Percentiles rank a stretch among this genome's conserved stretches.
Evolutionary conservation across 2,329 filamentous ascomycete species (phyloP).

Genomic region (Aspergillus ruber): DNA sequence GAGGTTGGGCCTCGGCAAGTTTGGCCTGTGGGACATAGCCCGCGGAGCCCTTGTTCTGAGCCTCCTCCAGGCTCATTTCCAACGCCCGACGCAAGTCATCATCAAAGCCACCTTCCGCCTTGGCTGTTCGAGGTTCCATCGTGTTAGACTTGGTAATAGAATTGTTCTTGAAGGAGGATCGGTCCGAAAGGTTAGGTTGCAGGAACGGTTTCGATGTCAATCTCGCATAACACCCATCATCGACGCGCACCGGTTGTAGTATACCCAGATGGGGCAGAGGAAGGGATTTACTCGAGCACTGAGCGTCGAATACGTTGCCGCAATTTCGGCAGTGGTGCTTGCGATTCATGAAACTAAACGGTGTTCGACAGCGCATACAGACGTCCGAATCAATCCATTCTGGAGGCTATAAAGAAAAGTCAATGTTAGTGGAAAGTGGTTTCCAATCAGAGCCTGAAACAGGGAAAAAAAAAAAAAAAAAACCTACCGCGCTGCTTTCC

Average conservation of each 20-base stretch:
- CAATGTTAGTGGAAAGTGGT: not conserved
- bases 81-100: constrained; percentile 89
- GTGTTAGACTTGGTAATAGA: constrained; percentile 60
- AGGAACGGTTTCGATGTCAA: constrained; percentile 64
- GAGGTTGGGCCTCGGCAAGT: constrained; percentile 26
- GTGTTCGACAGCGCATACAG: constrained; percentile 92
- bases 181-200: constrained; percentile 35
- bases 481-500: constrained; percentile 83
- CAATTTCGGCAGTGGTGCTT: constrained; percentile 99
- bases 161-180: constrained; percentile 39
- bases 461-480: constrained; percentile 2
- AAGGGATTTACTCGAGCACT: constrained; percentile 84
- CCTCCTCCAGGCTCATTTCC: constrained; percentile 95
- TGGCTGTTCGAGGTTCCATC: constrained; percentile 86
- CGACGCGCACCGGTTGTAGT: constrained; percentile 80
- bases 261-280: constrained; percentile 91
- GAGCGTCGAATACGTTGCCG: constrained; percentile 92
- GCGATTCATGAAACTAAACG: constrained; percentile 95
- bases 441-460: too few species aligned
- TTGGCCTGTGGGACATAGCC: constrained; percentile 66
- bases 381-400: constrained; percentile 98
- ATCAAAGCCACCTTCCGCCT: constrained; percentile 85
- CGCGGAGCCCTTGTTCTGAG: constrained; percentile 62
- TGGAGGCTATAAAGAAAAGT: constrained; percentile 59
- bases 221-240: constrained; percentile 91